phyloP scores from a whole-genome alignment of 495 filamentous ascomycete genomes.

The Usnea hakonensis region DNA sequence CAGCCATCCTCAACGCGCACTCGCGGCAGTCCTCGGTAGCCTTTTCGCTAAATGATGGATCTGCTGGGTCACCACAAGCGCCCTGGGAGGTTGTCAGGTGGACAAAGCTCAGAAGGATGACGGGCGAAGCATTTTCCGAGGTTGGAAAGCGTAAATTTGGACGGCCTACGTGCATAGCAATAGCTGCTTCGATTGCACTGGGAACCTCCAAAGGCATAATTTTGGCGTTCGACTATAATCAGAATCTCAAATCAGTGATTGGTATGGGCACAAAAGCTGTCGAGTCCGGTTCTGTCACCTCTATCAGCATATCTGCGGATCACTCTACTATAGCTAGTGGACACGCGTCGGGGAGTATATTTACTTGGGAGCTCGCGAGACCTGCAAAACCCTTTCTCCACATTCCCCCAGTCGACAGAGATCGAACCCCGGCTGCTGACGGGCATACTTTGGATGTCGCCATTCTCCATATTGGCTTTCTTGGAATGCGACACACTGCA shows the following conservation, averaged over 20 bases:
- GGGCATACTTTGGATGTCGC: slow-evolving; percentile 71
- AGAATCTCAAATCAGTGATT: slow-evolving; percentile 86
- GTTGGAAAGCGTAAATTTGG: slow-evolving; percentile 88
- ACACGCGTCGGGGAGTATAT: slow-evolving; percentile 85
- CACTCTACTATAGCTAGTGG: slow-evolving; percentile 85
- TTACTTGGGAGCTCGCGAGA: slow-evolving; percentile 87
- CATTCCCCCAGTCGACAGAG: slow-evolving; percentile 65
- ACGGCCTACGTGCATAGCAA: slow-evolving; percentile 78
- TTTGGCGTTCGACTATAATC: slow-evolving; percentile 92
- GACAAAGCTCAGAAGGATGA: slow-evolving; percentile 88
- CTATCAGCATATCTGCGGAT: slow-evolving; percentile 86
- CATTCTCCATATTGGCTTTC: slow-evolving; percentile 83
- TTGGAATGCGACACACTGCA: slow-evolving; percentile 92
- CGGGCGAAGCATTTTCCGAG: slow-evolving; percentile 88
- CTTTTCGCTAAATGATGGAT: slow-evolving; percentile 50
- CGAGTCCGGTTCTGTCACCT: slow-evolving; percentile 80
- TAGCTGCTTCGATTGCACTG: slow-evolving; percentile 82
- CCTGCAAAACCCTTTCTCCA: slow-evolving; percentile 80
- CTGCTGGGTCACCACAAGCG: slow-evolving; percentile 54
- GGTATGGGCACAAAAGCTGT: slow-evolving; percentile 92
- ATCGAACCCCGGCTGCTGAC: slow-evolving; percentile 60
- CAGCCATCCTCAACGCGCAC: slow-evolving; percentile 65
- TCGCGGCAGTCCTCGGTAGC: slow-evolving; percentile 68
- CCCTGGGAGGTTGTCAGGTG: slow-evolving; percentile 97
- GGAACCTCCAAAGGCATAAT: slow-evolving; percentile 93